Percentiles rank a stretch among this genome's conserved stretches.
These are phyloP conservation scores for Trichosporon faecale DNA, from an alignment of 1,284 basidiomycete genomes.

Conservation along the genomic window DNA sequence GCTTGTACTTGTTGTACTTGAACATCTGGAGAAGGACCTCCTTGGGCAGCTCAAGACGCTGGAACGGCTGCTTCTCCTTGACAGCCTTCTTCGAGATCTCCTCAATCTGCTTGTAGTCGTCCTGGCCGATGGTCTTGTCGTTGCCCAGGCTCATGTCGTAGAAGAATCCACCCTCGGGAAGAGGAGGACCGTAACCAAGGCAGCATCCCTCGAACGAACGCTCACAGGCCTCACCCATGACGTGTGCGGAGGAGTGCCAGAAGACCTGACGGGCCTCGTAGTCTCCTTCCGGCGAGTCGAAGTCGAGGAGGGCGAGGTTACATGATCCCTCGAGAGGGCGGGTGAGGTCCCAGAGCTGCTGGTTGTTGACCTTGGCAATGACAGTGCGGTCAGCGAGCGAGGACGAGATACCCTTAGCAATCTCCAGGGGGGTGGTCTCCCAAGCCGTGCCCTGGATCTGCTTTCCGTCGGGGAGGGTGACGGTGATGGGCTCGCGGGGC, in stretches of 20 bases:
- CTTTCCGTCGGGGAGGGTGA: conserved; percentile 86
- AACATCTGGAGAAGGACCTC: conserved; percentile 97
- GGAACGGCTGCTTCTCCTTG: conserved; percentile 97
- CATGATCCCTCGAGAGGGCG: conserved; percentile 82
- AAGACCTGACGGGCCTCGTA: conserved; percentile 88
- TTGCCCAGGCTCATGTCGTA: conserved; percentile 78
- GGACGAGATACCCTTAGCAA: conserved; percentile 84
- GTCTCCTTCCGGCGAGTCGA: conserved; percentile 78
- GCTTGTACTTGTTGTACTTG: conserved; percentile 99
- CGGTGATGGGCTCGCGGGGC: conserved; percentile 73
- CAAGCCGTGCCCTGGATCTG: conserved; percentile 79
- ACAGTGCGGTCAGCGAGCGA: conserved; percentile 84
- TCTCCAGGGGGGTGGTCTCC: conserved; percentile 93
- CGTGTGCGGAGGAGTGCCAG: conserved; percentile 99
- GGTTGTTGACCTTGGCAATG: conserved; percentile 84
- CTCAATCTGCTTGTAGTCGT: conserved; percentile 87
- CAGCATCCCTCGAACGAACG: conserved; percentile 91
- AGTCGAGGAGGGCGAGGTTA: conserved; percentile 84
- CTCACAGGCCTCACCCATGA: conserved; percentile 96
- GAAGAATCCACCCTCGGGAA: conserved; percentile 94
- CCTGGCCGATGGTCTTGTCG: conserved; percentile 65
- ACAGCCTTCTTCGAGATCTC: conserved; percentile 81
- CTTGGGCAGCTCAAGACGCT: conserved; percentile 88
- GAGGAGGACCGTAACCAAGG: conserved; percentile 94
- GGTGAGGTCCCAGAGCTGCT: conserved; percentile 89